Conservation (phyloP, 306 rosid species). For the Fagus sylvatica region DNA sequence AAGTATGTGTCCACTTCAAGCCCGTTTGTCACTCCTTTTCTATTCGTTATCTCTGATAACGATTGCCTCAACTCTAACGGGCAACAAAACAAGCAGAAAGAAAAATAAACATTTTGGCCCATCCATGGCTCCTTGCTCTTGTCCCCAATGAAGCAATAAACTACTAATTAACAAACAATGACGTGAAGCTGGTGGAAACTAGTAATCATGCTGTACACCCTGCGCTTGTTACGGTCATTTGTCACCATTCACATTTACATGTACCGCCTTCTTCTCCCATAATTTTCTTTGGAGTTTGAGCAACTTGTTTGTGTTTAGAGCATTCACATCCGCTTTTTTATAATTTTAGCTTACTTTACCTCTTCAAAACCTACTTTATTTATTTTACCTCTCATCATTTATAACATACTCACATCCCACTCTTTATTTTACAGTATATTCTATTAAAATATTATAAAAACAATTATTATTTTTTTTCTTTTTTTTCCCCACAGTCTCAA, state of each 20-base stretch:
- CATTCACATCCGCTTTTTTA: too few species aligned
- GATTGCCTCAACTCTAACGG: background rate
- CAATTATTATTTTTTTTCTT: too few species aligned
- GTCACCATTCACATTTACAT: constrained; percentile 23
- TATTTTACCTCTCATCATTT: too few species aligned
- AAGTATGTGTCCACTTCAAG: constrained; percentile 43
- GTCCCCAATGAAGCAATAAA: constrained; percentile 39
- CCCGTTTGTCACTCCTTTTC: constrained; percentile 36
- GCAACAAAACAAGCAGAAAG: constrained; percentile 48
- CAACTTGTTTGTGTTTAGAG: background rate
- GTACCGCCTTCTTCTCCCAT: constrained; percentile 23
- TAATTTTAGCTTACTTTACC: too few species aligned
- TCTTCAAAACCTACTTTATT: too few species aligned
- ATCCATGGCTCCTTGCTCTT: constrained; percentile 54
- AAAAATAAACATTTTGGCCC: constrained; percentile 46
- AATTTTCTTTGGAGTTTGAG: background rate
- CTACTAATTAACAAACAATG: constrained; percentile 25
- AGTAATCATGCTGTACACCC: constrained; percentile 12
- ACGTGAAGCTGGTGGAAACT: constrained; percentile 41
- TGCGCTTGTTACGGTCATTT: constrained; percentile 19
- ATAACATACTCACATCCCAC: too few species aligned
- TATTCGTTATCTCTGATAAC: constrained; percentile 42
- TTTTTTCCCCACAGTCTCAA: too few species aligned
- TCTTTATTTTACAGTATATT: too few species aligned
- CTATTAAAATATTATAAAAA: too few species aligned